Percentiles rank a stretch among this genome's conserved stretches.
Conservation (phyloP, 2,329 filamentous ascomycete genomes). For the Aspergillus intermedius region DNA sequence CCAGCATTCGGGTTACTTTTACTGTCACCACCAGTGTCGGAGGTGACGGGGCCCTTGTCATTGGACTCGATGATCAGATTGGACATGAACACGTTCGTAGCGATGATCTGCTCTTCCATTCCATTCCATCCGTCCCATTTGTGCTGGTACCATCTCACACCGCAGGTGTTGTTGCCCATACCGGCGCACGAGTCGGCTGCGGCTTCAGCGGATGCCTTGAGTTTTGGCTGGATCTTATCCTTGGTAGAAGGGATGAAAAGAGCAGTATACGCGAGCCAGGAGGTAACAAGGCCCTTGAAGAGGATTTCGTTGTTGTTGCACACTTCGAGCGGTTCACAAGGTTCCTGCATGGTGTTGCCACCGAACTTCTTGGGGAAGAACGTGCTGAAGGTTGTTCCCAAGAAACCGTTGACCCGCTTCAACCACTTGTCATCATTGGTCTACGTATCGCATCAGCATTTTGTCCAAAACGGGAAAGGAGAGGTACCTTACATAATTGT, state of each 20-base stretch:
- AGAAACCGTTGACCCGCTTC: slow-evolving; percentile 49
- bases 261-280: slow-evolving; percentile 57
- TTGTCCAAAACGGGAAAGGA: neutral
- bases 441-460: slow-evolving; percentile 4
- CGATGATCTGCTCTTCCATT: slow-evolving; percentile 65
- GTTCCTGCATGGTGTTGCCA: slow-evolving; percentile 56
- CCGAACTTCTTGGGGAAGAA: slow-evolving; percentile 47
- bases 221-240: slow-evolving; percentile 50
- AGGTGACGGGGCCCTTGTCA: slow-evolving; percentile 38
- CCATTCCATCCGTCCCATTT: slow-evolving; percentile 53
- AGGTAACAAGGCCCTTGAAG: slow-evolving; percentile 65
- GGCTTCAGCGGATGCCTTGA: slow-evolving; percentile 52
- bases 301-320: slow-evolving; percentile 67
- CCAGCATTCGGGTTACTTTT: slow-evolving; percentile 29
- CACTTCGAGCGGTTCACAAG: slow-evolving; percentile 54
- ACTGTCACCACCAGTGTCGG: slow-evolving; percentile 51
- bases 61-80: slow-evolving; percentile 43
- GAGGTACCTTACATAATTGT: slow-evolving; percentile 49
- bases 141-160: slow-evolving; percentile 55
- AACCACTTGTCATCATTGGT: slow-evolving; percentile 53
- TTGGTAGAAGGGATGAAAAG: slow-evolving; percentile 57
- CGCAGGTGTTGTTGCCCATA: slow-evolving; percentile 54
- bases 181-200: slow-evolving; percentile 59
- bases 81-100: slow-evolving; percentile 57
- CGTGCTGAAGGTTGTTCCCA: slow-evolving; percentile 40